Conservation (phyloP, 2,329 filamentous ascomycete species). For the Helminthosporium solani region DNA sequence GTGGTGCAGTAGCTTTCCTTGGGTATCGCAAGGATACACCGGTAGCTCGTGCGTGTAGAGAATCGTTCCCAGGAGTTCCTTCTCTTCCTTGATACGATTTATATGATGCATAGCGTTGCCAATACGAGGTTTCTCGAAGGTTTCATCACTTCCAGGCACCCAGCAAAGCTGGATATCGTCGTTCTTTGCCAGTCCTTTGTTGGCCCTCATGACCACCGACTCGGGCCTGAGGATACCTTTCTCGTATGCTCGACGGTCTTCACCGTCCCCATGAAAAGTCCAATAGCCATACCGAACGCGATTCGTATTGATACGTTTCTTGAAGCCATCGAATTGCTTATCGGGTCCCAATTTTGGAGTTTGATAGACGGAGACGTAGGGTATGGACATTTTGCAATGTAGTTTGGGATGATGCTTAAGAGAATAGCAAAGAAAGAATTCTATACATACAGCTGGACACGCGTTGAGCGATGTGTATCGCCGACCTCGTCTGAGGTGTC, state of each 20-base stretch:
- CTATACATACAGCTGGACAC: too few species aligned
- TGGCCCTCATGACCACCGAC: slow-evolving; percentile 4
- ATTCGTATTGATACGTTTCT: background rate
- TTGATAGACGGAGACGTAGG: background rate
- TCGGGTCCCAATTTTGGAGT: background rate
- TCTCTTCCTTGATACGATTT: slow-evolving; percentile 9
- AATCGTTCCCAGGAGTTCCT: background rate
- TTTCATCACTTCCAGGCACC: slow-evolving; percentile 8
- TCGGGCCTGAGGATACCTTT: slow-evolving; percentile 10
- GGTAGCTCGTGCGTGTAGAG: background rate
- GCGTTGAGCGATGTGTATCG: too few species aligned
- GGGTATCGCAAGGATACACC: slow-evolving; percentile 3
- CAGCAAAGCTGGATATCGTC: slow-evolving; percentile 11
- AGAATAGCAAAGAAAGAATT: too few species aligned
- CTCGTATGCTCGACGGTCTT: slow-evolving; percentile 7
- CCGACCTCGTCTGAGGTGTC: too few species aligned
- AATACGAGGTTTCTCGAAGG: background rate
- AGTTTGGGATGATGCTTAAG: too few species aligned
- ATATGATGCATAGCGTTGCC: slow-evolving; percentile 13
- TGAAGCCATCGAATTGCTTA: slow-evolving; percentile 4
- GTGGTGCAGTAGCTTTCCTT: background rate
- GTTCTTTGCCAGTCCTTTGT: background rate
- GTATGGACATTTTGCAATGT: background rate
- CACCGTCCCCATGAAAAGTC: slow-evolving; percentile 3
- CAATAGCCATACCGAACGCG: slow-evolving; percentile 12